Conservation (phyloP, 1,139 yeast genomes). For the Hyphopichia burtonii region DNA sequence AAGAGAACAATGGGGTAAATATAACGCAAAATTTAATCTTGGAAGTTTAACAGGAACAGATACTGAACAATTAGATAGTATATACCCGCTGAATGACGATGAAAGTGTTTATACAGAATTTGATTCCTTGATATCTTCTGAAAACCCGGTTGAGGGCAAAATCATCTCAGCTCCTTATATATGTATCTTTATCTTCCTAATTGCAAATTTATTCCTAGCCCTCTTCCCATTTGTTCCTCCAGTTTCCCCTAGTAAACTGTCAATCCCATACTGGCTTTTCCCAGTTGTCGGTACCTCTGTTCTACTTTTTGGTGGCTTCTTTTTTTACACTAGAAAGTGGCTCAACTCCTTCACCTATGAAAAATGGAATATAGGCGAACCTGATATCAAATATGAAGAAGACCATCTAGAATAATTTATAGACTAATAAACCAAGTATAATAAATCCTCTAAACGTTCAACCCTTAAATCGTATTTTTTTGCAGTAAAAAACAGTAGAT, state of each 20-base stretch:
- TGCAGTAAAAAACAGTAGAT: too few relatives aligned
- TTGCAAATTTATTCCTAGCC: slow-evolving; percentile 52
- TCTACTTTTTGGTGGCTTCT: slow-evolving; percentile 45
- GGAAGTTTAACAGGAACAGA: neutral
- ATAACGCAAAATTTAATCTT: slow-evolving; percentile 9
- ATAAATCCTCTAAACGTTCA: too few relatives aligned
- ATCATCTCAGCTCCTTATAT: slow-evolving; percentile 27
- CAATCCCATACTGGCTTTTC: slow-evolving; percentile 56
- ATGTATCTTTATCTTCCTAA: slow-evolving; percentile 38
- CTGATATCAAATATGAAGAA: slow-evolving; percentile 14
- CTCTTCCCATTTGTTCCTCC: slow-evolving; percentile 61
- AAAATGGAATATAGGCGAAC: slow-evolving; percentile 7
- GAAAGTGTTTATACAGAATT: slow-evolving; percentile 9
- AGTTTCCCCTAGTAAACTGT: slow-evolving; percentile 1
- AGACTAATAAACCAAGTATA: too few relatives aligned
- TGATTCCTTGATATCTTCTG: slow-evolving; percentile 19
- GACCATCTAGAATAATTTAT: slow-evolving; percentile 4
- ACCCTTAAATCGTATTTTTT: neutral
- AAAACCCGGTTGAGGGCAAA: slow-evolving; percentile 5
- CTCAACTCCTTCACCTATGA: slow-evolving; percentile 5
- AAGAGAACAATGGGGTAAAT: slow-evolving; percentile 33
- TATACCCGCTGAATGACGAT: slow-evolving; percentile 3
- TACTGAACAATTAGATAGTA: slow-evolving; percentile 7
- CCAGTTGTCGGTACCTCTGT: slow-evolving; percentile 55
- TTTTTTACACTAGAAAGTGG: slow-evolving; percentile 17